Percentiles rank a stretch among this genome's conserved stretches.
Evolutionary conservation across 2,329 filamentous ascomycete genomes (phyloP).

Genomic region (Camillea tinctor): DNA sequence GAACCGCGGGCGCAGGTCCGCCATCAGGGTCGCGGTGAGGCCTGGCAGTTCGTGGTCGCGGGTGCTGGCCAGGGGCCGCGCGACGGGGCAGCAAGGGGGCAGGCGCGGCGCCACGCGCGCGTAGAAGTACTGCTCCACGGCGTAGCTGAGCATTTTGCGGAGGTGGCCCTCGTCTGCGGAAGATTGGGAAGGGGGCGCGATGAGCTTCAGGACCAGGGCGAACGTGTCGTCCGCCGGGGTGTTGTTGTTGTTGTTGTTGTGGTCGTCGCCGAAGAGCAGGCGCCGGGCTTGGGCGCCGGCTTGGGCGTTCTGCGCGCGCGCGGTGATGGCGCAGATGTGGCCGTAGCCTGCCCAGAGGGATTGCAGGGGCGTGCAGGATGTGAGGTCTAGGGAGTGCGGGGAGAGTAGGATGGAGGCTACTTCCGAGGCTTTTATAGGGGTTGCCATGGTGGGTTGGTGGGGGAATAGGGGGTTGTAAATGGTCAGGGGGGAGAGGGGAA

Average conservation of each 20-base stretch:
- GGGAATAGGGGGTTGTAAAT: no score
- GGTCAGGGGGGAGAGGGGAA: no score
- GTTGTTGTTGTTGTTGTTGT: constrained; percentile 9
- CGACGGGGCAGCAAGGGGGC: constrained; percentile 25
- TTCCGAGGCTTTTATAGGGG: constrained; percentile 24
- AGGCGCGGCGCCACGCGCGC: constrained; percentile 51
- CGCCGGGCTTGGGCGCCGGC: constrained; percentile 12
- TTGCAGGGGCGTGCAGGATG: constrained; percentile 40
- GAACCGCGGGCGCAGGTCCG: constrained; percentile 52
- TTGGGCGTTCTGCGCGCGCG: constrained; percentile 32
- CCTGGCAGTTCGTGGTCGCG: constrained; percentile 24
- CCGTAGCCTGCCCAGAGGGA: constrained; percentile 53
- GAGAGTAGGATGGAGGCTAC: constrained; percentile 42
- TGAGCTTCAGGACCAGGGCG: constrained; percentile 57
- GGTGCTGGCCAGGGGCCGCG: constrained; percentile 22
- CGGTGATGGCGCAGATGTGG: constrained; percentile 55
- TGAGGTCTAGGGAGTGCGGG: constrained; percentile 39
- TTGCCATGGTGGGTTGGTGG: constrained; percentile 4
- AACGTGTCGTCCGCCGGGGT: constrained; percentile 29
- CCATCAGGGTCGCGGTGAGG: constrained; percentile 55
- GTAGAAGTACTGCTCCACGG: constrained; percentile 68
- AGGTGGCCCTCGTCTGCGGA: constrained; percentile 59
- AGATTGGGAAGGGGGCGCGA: constrained; percentile 49
- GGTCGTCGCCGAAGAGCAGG: neutral
- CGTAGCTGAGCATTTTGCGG: constrained; percentile 65